These are phyloP conservation scores for Kregervanrija delftensis DNA, from an alignment of 805 yeast species.

Conservation along the genomic window DNA sequence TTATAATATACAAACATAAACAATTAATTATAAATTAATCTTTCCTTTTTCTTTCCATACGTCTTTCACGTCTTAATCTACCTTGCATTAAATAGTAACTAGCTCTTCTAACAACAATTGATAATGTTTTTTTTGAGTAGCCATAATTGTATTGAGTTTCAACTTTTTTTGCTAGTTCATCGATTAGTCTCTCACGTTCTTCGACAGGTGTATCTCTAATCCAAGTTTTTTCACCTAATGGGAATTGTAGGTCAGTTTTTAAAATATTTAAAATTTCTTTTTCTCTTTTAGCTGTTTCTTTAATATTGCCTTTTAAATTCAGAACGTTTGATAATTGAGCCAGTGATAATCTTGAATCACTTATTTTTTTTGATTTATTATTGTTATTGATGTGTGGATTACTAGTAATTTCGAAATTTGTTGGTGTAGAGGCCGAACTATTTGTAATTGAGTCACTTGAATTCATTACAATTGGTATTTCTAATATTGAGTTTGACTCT, in stretches of 20 bases:
- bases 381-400: not conserved
- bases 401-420: too few relatives aligned
- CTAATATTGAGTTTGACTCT: too few relatives aligned
- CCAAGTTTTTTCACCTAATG: constrained; percentile 78
- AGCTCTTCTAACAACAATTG: constrained; percentile 73
- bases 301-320: constrained; percentile 38
- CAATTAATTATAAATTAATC: too few relatives aligned
- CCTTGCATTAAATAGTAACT: constrained; percentile 78
- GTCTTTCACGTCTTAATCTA: constrained; percentile 59
- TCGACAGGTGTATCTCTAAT: constrained; percentile 62
- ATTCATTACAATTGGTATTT: too few relatives aligned
- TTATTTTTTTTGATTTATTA: constrained; percentile 15
- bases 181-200: constrained; percentile 43
- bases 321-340: constrained; percentile 48
- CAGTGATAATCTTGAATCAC: constrained; percentile 52
- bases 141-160: constrained; percentile 41
- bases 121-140: constrained; percentile 49
- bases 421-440: too few relatives aligned
- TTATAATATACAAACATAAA: too few relatives aligned
- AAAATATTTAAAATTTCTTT: constrained; percentile 45
- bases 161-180: constrained; percentile 41
- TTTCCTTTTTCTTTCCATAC: constrained; percentile 17
- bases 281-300: constrained; percentile 53
- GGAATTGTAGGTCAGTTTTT: constrained; percentile 55
- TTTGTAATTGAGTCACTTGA: too few relatives aligned